These are phyloP conservation scores for Lentinula edodes DNA, from an alignment of 768 basidiomycete genomes.

Conservation along the genomic window DNA sequence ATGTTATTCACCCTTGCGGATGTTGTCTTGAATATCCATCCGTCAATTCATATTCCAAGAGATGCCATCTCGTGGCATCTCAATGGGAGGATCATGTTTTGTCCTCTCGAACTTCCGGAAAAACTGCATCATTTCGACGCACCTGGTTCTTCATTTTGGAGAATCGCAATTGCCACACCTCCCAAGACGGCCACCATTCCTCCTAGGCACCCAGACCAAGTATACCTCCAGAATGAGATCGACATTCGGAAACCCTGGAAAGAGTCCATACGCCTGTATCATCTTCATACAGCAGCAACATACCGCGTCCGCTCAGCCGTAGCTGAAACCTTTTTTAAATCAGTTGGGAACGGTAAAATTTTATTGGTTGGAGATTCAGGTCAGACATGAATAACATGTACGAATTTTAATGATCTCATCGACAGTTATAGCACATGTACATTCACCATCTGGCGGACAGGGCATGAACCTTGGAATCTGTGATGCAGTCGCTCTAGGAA, in stretches of 20 bases:
- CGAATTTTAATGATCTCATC: background rate
- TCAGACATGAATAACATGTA: background rate
- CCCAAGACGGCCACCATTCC: background rate
- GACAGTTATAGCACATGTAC: conserved; percentile 34
- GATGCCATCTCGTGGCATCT: background rate
- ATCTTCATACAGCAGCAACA: background rate
- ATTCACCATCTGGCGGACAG: conserved; percentile 50
- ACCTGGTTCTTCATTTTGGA: background rate
- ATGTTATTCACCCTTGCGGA: background rate
- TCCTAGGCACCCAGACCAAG: background rate
- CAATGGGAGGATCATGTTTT: background rate
- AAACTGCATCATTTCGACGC: background rate
- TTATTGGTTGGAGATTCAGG: background rate
- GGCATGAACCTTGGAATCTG: conserved; percentile 59
- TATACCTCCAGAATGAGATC: background rate
- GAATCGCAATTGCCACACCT: background rate
- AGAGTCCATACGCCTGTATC: background rate
- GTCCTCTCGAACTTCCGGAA: background rate
- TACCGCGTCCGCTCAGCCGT: background rate
- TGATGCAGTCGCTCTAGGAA: conserved; percentile 42
- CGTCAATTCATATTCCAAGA: background rate
- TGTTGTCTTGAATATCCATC: background rate
- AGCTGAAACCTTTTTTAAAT: background rate
- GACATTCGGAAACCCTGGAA: background rate
- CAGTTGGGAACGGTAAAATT: background rate